phyloP scores from a whole-genome alignment of 441 rosid genomes.

The Jatropha multifida region DNA sequence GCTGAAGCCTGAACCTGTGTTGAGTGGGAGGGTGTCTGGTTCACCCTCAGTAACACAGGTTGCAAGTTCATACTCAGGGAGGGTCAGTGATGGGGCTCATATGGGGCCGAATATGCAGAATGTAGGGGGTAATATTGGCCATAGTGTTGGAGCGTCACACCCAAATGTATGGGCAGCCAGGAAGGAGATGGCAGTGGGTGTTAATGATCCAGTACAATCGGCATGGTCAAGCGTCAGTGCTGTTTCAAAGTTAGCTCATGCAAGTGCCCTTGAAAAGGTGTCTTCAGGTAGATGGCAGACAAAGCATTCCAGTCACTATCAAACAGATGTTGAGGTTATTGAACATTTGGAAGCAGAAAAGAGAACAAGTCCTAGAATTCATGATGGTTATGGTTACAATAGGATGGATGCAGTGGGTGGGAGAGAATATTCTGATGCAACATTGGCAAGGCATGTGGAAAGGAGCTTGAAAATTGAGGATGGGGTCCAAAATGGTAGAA shows the following conservation, averaged over 20 bases:
- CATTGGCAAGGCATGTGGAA: conserved; percentile 38
- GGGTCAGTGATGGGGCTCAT: conserved; percentile 36
- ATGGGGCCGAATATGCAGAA: conserved; percentile 28
- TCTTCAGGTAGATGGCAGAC: conserved; percentile 85
- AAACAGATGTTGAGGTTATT: conserved; percentile 48
- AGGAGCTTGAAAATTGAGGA: conserved; percentile 37
- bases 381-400: conserved; percentile 31
- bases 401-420: conserved; percentile 35
- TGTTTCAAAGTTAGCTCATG: conserved; percentile 60
- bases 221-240: conserved; percentile 47
- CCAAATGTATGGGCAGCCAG: conserved; percentile 61
- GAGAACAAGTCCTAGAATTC: conserved; percentile 27
- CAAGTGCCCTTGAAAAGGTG: conserved; percentile 74
- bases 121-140: conserved; percentile 36
- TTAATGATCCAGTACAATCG: conserved; percentile 45
- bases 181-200: conserved; percentile 46
- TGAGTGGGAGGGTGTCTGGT: conserved; percentile 38
- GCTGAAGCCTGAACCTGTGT: conserved; percentile 43
- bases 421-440: conserved; percentile 35
- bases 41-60: conserved; percentile 23
- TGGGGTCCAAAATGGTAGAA: conserved; percentile 40
- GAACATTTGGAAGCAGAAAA: conserved; percentile 45
- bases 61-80: conserved; percentile 38
- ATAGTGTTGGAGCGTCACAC: conserved; percentile 36
- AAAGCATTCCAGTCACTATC: conserved; percentile 41